phyloP scores from a whole-genome alignment of 805 yeast species.

The Kazachstania viticola region DNA sequence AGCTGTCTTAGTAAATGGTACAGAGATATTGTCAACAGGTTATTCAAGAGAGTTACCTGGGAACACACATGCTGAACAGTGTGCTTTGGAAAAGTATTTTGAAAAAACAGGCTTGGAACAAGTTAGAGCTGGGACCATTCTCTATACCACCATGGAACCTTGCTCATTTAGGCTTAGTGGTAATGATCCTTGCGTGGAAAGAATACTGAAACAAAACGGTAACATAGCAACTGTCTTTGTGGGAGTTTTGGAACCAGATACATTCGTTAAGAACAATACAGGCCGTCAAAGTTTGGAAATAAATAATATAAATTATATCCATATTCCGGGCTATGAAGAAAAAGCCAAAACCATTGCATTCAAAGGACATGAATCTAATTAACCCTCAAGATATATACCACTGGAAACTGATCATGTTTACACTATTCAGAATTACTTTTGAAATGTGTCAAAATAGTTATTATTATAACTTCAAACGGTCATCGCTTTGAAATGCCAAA shows the following conservation, averaged over 20 bases:
- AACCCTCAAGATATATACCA: no score
- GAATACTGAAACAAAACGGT: conserved; percentile 44
- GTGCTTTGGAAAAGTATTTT: conserved; percentile 73
- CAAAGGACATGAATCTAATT: conserved; percentile 68
- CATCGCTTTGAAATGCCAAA: no score
- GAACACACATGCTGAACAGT: conserved; percentile 61
- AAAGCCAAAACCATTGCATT: conserved; percentile 33
- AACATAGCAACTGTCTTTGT: conserved; percentile 68
- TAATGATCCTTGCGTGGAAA: conserved; percentile 74
- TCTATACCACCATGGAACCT: conserved; percentile 97
- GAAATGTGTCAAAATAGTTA: no score
- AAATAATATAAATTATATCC: conserved; percentile 57
- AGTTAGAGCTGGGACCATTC: conserved; percentile 65
- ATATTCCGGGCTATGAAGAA: conserved; percentile 78
- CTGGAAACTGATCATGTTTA: no score
- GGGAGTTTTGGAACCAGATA: conserved; percentile 84
- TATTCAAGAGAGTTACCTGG: conserved; percentile 64
- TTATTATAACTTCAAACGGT: no score
- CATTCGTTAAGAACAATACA: conserved; percentile 63
- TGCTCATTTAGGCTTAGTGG: conserved; percentile 86
- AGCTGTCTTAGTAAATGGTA: conserved; percentile 61
- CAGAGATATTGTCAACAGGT: conserved; percentile 54
- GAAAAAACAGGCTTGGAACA: conserved; percentile 22
- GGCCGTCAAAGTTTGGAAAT: conserved; percentile 45
- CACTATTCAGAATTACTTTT: no score